Evolutionary conservation across 2,329 filamentous ascomycete genomes (phyloP), one percentile per base, ranked within the genome.

Genomic region (Clarireedia monteithiana): DNA sequence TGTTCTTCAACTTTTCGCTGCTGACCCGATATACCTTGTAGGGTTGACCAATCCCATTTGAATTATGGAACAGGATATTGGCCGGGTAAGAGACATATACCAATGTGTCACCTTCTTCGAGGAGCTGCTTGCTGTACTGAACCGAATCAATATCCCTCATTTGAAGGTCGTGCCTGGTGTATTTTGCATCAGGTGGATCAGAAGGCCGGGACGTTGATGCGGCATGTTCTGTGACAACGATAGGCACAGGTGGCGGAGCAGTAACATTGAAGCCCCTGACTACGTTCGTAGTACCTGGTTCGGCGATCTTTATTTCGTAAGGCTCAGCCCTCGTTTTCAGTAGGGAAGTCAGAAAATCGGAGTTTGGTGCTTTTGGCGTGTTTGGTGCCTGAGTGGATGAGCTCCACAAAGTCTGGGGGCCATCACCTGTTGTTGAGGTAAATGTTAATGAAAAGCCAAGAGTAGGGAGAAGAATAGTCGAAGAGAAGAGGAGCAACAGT

Each of bases 1-100:
- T 76, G 1, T 66, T 69, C 5, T 74, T 67, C 4, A 83, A 70
- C 45, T 74, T 77, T 2, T 72, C 63, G 1, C 77, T 79, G 56
- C 74, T 69, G 54, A 80, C 74, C 2, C 71, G 72, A 53, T 80
- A 57, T 66, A 71, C 59, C 69, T 67, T 62, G 70, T 71, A 27
- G 23, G 17, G 34, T 60, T 60, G 9, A 52, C 60, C 2, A 58
- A 64, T 17, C 57, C 60, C 49, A 56, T 55, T 6, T 68, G 72
- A 20, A 45, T 65, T 58, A 38, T 60, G 60, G 2, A 59, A 46
- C 7, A 48, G 44, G 24, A 48, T 55, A 23, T 73, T 71, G 34
- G 74, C 71, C 1, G 64, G 60, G 17, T 60, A 63, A 15, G 58
- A 52, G 27, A 80, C 66, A 46, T 76, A 69, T 27, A 78, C 69